A percentile compares a stretch with the other conserved stretches of the same genome.
Evolutionary conservation across 2,329 filamentous ascomycete genomes (phyloP).

Genomic region (Penicillium sp.): DNA sequence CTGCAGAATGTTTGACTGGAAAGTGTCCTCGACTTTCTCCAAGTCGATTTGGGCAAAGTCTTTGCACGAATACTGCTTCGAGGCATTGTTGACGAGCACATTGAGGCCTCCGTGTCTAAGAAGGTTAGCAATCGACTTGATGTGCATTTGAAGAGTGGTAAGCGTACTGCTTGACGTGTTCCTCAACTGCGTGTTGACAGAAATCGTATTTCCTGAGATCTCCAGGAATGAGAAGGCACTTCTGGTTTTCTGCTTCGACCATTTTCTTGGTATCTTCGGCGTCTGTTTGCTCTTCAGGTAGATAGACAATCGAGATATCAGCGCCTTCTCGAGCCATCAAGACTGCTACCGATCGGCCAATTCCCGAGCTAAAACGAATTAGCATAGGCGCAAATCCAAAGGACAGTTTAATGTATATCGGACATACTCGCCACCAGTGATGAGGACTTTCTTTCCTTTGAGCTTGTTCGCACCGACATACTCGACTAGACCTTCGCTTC

Average conservation of each 20-base stretch:
- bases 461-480: conserved; percentile 51
- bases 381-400: no score
- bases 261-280: conserved; percentile 8
- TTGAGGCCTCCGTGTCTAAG: conserved; percentile 44
- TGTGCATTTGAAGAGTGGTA: conserved; percentile 33
- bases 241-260: conserved; percentile 7
- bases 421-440: conserved; percentile 57
- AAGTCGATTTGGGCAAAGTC: conserved; percentile 50
- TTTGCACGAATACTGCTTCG: conserved; percentile 54
- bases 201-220: conserved; percentile 12
- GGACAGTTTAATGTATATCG: conserved; percentile 31
- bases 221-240: conserved; percentile 8
- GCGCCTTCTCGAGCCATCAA: conserved; percentile 17
- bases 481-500: conserved; percentile 27
- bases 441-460: conserved; percentile 51
- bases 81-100: conserved; percentile 60
- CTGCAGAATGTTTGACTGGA: conserved; percentile 56
- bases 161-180: conserved; percentile 51
- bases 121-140: conserved; percentile 3
- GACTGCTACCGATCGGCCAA: conserved; percentile 14
- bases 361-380: conserved; percentile 5
- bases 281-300: conserved; percentile 11
- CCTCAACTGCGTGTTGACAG: conserved; percentile 52
- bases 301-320: conserved; percentile 13
- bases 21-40: conserved; percentile 55